A percentile compares a stretch with the other conserved stretches of the same genome.
Evolutionary conservation across 2,329 filamentous ascomycete species (phyloP).

Genomic region (Xylariaceae sp.): DNA sequence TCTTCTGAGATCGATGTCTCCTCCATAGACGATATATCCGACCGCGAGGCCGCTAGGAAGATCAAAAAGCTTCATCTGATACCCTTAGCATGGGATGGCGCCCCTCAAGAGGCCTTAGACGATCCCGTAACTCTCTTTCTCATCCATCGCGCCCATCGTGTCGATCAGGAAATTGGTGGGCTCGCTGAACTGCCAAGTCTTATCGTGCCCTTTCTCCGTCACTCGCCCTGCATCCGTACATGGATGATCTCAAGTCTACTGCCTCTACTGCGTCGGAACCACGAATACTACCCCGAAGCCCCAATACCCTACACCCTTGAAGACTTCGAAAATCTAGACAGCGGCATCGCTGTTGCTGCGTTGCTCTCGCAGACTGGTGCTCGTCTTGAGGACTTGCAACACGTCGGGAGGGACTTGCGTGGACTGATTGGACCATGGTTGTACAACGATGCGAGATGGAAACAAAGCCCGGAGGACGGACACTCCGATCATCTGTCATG

Average conservation of each 20-base stretch:
- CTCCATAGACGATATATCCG: conserved; percentile 55
- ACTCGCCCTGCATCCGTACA: conserved; percentile 57
- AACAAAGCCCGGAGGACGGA: conserved; percentile 21
- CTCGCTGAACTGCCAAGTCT: conserved; percentile 66
- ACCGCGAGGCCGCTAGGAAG: conserved; percentile 63
- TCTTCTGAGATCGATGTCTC: conserved; percentile 50
- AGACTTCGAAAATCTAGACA: conserved; percentile 61
- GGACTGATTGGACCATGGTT: conserved; percentile 73
- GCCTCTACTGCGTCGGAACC: conserved; percentile 65
- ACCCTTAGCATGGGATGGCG: conserved; percentile 51
- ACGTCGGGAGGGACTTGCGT: conserved; percentile 63
- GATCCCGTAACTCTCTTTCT: conserved; percentile 64
- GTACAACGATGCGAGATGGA: conserved; percentile 61
- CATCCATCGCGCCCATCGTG: conserved; percentile 63
- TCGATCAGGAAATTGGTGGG: conserved; percentile 71
- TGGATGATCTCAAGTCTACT: conserved; percentile 70
- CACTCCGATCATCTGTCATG: conserved; percentile 38
- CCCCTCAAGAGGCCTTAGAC: conserved; percentile 44
- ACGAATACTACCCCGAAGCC: conserved; percentile 63
- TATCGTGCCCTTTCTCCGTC: conserved; percentile 64
- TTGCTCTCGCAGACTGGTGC: conserved; percentile 58
- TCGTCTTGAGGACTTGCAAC: conserved; percentile 36
- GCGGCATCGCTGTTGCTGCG: conserved; percentile 56
- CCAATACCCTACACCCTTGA: conserved; percentile 52
- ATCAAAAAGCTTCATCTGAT: conserved; percentile 62